Base-by-base conservation (phyloP, 192 early-diverging fungal genomes). In the Coemansia sp. region DNA sequence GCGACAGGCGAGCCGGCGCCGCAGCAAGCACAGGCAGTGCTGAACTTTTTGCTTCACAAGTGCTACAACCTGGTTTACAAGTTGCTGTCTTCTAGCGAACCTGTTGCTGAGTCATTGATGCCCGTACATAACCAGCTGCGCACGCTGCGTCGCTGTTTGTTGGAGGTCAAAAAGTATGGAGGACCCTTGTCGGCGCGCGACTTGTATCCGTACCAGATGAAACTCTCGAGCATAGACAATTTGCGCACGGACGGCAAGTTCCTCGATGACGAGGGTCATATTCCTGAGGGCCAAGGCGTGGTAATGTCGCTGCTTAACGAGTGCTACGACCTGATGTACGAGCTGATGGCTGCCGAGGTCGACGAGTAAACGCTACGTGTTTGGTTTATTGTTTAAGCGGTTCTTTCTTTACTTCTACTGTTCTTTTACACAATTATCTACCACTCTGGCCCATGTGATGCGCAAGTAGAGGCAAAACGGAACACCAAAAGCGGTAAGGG, bases 141-240 rank as follows among this genome's bases (percentile, higher is more conserved):
- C 48, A 94, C 94, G 15, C 86, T 96, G 31, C 86, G 90, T 58
- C 85, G 89, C 63, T 94, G 92, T 62, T 72, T 96, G 42, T 53
- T 88, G 5, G 91, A 93, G 67, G 88, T 94, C 37, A 89, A 88
- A 67, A 91, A 93, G 76, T 94, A 92, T 81, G 92, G 91, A 44
- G 89, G 91, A 21, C 87, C 90, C 31, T 76, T 92, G 64, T 87
- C 90, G 59, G 82, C 85, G 8, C 85, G 87, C 34, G 92, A 94
- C 50, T 68, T 95, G 55, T 90, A 94, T 75, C 92, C 91, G 17
- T 96, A 94, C 80, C 93, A 95, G 78, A 90, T 96, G 88, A 94
- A 94, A 67, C 81, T 96, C 42, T 85, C 90, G 0, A 87, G 86
- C 34, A 90, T 96, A 73, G 93, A 96, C 57, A 89, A 90, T 59